Conservation (phyloP, 2,329 filamentous ascomycete species). For the Pseudophaeomoniella oleicola region DNA sequence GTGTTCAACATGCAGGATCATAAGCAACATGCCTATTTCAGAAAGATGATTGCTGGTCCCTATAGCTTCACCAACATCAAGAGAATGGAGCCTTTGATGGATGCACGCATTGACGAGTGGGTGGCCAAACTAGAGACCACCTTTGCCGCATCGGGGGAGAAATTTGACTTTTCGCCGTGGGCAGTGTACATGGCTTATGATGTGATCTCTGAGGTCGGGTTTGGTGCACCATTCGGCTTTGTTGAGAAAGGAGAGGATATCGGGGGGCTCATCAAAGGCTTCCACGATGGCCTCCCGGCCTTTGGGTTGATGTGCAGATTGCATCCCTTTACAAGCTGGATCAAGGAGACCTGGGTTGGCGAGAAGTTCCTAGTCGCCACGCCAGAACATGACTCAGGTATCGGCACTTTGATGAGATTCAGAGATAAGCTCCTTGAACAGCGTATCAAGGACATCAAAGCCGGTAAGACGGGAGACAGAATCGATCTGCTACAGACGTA, state of each 20-base stretch:
- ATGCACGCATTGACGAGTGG: slow-evolving; percentile 37
- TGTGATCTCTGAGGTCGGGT: slow-evolving; percentile 41
- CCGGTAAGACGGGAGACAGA: slow-evolving; percentile 27
- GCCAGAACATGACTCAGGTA: slow-evolving; percentile 38
- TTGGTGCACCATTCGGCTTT: slow-evolving; percentile 42
- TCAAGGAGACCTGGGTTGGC: slow-evolving; percentile 37
- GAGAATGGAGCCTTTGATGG: slow-evolving; percentile 44
- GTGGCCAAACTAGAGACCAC: slow-evolving; percentile 28
- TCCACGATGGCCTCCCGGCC: slow-evolving; percentile 36
- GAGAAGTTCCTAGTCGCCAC: slow-evolving; percentile 38
- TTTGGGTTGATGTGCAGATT: slow-evolving; percentile 38
- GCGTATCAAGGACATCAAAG: slow-evolving; percentile 31
- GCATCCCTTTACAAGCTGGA: slow-evolving; percentile 39
- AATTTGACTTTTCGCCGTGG: slow-evolving; percentile 43
- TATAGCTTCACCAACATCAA: slow-evolving; percentile 44
- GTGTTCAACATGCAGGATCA: slow-evolving; percentile 45
- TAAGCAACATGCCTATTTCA: slow-evolving; percentile 33
- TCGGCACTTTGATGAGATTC: slow-evolving; percentile 43
- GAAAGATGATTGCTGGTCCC: slow-evolving; percentile 36
- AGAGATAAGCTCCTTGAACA: slow-evolving; percentile 38
- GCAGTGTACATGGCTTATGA: slow-evolving; percentile 44
- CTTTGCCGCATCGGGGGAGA: slow-evolving; percentile 30
- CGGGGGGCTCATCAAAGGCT: slow-evolving; percentile 37
- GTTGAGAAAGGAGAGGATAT: slow-evolving; percentile 37
- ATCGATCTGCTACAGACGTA: slow-evolving; percentile 41